A percentile compares a stretch with the other conserved stretches of the same genome.
Evolutionary conservation across 495 filamentous ascomycete species (phyloP).

Genomic region (Penicillium angulare): DNA sequence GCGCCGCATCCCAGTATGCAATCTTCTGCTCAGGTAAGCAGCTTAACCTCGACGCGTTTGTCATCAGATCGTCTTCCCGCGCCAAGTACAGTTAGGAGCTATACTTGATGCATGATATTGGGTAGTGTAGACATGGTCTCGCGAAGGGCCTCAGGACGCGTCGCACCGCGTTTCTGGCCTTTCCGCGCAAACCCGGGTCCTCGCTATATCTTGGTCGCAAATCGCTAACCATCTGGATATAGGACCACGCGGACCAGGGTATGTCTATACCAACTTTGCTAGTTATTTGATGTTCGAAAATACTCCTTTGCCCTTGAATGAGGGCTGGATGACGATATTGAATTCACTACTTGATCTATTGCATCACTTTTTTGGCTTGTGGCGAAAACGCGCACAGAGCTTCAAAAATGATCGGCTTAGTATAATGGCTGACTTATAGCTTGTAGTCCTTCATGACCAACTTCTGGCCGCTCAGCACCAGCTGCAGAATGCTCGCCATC

Average conservation of each 20-base stretch:
- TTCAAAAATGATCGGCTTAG: not conserved
- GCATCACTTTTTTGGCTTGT: not conserved
- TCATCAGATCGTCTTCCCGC: conserved; percentile 42
- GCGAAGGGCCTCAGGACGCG: conserved; percentile 13
- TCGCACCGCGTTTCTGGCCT: conserved; percentile 3
- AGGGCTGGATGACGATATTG: not conserved
- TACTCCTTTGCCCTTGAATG: not conserved
- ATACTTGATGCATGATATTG: conserved; percentile 3
- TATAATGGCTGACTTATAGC: not conserved
- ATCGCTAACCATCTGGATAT: conserved; percentile 9
- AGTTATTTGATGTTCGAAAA: not conserved
- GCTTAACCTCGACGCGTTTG: conserved; percentile 37
- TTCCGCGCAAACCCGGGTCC: conserved; percentile 5
- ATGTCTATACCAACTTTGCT: conserved; percentile 35
- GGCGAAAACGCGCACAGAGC: conserved; percentile 20
- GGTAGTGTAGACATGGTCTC: not conserved
- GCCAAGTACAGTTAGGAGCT: conserved; percentile 21
- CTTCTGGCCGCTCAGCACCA: conserved; percentile 51
- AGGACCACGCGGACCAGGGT: conserved; percentile 56
- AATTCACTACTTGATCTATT: no score
- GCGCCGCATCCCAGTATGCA: conserved; percentile 59
- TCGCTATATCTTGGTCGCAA: conserved; percentile 4
- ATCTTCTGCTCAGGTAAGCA: conserved; percentile 56
- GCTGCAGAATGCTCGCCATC: conserved; percentile 38
- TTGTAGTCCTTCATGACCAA: conserved; percentile 52